phyloP scores from a whole-genome alignment of 768 basidiomycete species.

The Mycena latifolia region DNA sequence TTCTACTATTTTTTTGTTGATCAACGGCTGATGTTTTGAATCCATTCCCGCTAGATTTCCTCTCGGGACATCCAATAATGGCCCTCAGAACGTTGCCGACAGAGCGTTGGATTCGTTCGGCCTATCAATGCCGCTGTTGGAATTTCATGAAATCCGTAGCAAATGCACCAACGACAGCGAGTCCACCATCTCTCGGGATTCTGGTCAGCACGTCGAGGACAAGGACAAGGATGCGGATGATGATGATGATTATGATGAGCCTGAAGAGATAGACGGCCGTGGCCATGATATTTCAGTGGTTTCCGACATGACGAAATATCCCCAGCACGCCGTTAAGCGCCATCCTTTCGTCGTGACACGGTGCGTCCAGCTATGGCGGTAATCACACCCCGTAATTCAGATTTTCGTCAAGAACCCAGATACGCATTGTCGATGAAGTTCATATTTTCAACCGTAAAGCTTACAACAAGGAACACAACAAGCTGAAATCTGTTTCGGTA shows the following conservation, averaged over 20 bases:
- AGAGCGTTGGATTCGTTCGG: slow-evolving; percentile 28
- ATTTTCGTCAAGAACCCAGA: slow-evolving; percentile 46
- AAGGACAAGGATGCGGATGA: neutral
- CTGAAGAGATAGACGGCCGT: neutral
- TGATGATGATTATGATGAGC: slow-evolving; percentile 5
- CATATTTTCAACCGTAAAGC: slow-evolving; percentile 44
- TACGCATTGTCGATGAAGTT: slow-evolving; percentile 49
- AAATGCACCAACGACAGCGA: slow-evolving; percentile 7
- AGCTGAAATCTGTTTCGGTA: slow-evolving; percentile 40
- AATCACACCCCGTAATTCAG: neutral
- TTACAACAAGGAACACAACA: slow-evolving; percentile 44
- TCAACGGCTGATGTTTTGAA: too few species aligned
- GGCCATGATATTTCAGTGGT: neutral
- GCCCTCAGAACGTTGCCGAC: slow-evolving; percentile 19
- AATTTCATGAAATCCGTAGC: slow-evolving; percentile 27
- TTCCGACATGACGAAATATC: slow-evolving; percentile 22
- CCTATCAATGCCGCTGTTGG: slow-evolving; percentile 28
- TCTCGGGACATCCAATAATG: slow-evolving; percentile 11
- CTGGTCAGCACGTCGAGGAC: neutral
- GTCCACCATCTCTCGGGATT: neutral
- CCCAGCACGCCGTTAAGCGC: slow-evolving; percentile 37
- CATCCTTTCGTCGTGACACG: slow-evolving; percentile 54
- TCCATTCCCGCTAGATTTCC: too few species aligned
- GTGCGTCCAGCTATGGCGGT: slow-evolving; percentile 32
- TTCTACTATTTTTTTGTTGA: too few species aligned